Conservation (phyloP, 169 alveolate species). For the Besnoitia besnoiti region DNA sequence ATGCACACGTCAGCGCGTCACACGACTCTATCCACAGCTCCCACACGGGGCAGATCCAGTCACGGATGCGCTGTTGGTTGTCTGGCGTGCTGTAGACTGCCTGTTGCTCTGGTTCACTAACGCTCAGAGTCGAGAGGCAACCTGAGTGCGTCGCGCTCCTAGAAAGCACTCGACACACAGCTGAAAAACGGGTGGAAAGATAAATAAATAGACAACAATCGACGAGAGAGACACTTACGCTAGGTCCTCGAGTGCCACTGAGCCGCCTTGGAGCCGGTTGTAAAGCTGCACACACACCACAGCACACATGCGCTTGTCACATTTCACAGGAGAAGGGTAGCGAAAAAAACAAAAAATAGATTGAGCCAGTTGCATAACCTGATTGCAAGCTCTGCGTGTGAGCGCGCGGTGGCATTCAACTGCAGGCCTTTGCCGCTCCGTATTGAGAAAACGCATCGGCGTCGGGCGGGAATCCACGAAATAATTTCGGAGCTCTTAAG, state of each 20-base stretch:
- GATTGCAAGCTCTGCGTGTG: no score
- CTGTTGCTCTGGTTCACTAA: not conserved
- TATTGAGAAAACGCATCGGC: no score
- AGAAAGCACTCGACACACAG: not conserved
- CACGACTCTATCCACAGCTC: no score
- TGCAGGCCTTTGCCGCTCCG: no score
- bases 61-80: not conserved
- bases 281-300: not conserved
- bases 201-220: not conserved
- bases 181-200: not conserved
- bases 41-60: not conserved
- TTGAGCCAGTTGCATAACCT: no score
- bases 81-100: not conserved
- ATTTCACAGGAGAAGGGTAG: no score
- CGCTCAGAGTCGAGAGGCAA: not conserved
- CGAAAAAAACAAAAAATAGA: no score
- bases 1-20: no score
- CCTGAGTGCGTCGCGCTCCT: not conserved
- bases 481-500: no score
- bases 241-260: conserved; percentile 40
- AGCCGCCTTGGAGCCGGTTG: conserved; percentile 32
- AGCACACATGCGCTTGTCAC: no score
- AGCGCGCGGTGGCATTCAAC: no score
- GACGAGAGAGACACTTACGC: not conserved
- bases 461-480: no score